Evolutionary conservation across 495 filamentous ascomycete genomes (phyloP), one percentile per base, ranked within the genome.

Genomic region (Chaetomium cochliodes): DNA sequence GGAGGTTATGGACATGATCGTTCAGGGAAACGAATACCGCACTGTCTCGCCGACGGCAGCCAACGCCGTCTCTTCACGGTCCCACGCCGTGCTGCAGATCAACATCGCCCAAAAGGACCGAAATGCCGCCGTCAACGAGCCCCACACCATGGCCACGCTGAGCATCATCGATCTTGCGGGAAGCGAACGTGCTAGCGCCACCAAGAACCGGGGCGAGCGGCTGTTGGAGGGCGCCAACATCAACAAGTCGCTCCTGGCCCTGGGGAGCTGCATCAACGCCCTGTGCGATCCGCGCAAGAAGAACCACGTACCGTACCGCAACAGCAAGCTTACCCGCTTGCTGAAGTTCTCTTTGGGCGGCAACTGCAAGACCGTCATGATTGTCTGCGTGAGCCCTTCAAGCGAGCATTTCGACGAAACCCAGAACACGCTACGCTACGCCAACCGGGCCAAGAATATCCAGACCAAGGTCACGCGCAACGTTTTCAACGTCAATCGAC

Each of bases 281-380:
- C 88, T 99, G 39, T 99, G 94, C 78, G 94, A 99, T 74, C 87
- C 91, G 22, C 86, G 90, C 41, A 97, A 96, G 80, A 87, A 85
- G 60, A 96, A 96, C 68, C 94, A 99, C 72, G 89, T 99, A 15
- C 94, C 94, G 2, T 99, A 99, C 78, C 86, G 94, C 63, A 97
- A 99, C 77, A 97, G 93, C 39, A 99, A 98, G 71, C 87, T 99
- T 55, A 99, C 94, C 2, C 89, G 94, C 49, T 80, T 99, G 1
- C 85, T 99, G 28, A 99, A 99, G 68, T 99, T 99, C 78, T 96
- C 92, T 2, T 84, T 99, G 1, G 94, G 94, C 51, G 94, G 94
- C 3, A 99, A 99, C 73, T 99, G 94, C 80, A 93, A 91, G 79
- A 99, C 94, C 13, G 94, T 99, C 70, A 99, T 99, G 94, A 99